phyloP scores from a whole-genome alignment of 306 rosid species.

The Cicer bijugum region DNA sequence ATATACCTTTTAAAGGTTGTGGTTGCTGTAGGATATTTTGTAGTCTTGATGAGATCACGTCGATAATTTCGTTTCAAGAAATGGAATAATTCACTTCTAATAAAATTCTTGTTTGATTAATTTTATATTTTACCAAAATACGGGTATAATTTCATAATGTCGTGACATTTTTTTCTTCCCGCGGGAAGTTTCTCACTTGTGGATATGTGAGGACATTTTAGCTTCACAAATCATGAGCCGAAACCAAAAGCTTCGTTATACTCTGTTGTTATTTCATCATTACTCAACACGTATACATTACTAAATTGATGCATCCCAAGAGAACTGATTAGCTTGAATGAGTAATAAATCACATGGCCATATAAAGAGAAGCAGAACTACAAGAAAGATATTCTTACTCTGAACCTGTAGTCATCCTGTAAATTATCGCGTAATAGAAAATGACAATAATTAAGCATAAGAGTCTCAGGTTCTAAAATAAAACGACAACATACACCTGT shows the following conservation, averaged over 20 bases:
- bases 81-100: too few species aligned
- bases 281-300: background rate
- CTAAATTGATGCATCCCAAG: background rate
- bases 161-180: background rate
- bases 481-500: constrained; percentile 9
- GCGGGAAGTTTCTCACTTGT: background rate
- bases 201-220: background rate
- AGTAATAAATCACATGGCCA: constrained; percentile 8
- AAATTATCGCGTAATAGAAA: constrained; percentile 14
- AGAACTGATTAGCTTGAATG: background rate
- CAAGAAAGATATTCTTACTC: constrained; percentile 16
- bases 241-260: background rate
- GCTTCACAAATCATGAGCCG: background rate
- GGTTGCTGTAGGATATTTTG: too few species aligned
- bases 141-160: background rate
- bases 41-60: too few species aligned
- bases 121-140: background rate
- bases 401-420: constrained; percentile 28
- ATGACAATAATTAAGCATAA: background rate
- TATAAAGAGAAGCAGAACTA: constrained; percentile 2
- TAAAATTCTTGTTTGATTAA: too few species aligned
- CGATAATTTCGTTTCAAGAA: too few species aligned
- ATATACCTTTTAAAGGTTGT: too few species aligned
- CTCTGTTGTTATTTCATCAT: background rate
- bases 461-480: constrained; percentile 25